Percentiles rank a stretch among this genome's conserved stretches.
phyloP scores from a whole-genome alignment of 768 basidiomycete species.

The Suillus bovinus region DNA sequence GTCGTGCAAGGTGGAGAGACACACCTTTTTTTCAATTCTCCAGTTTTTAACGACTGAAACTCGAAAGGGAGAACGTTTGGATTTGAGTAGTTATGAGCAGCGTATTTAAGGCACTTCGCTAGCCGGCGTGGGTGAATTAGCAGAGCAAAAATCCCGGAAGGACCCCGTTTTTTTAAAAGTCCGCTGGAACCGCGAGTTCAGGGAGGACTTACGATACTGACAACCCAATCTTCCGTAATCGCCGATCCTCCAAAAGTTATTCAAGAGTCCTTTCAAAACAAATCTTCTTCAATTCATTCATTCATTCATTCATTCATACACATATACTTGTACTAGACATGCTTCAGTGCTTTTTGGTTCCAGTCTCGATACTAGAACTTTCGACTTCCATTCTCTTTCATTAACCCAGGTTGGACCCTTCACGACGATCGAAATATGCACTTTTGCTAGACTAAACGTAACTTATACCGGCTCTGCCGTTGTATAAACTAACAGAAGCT shows the following conservation, averaged over 20 bases:
- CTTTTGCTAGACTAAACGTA: not conserved
- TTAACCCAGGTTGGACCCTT: not conserved
- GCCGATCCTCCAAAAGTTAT: conserved; percentile 17
- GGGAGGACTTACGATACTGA: not conserved
- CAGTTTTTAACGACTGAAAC: conserved; percentile 29
- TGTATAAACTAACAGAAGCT: not conserved
- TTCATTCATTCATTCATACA: not conserved
- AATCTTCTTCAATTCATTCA: not conserved
- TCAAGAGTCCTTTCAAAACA: not conserved
- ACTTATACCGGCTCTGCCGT: not conserved
- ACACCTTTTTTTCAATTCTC: conserved; percentile 47
- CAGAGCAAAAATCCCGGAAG: conserved; percentile 35
- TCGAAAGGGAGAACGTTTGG: conserved; percentile 31
- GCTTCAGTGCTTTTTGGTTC: too few species aligned
- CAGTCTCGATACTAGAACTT: too few species aligned
- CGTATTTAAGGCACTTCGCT: conserved; percentile 44
- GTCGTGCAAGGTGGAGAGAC: conserved; percentile 23
- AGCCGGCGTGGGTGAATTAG: conserved; percentile 32
- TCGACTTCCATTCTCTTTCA: not conserved
- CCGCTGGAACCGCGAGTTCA: conserved; percentile 19
- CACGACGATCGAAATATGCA: not conserved
- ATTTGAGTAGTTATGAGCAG: conserved; percentile 31
- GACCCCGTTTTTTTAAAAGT: conserved; percentile 39
- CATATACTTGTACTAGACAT: not conserved
- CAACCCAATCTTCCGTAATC: conserved; percentile 25